A percentile compares a stretch with the other conserved stretches of the same genome.
Conservation (phyloP, 108 stramenopile species). For the Schizochytrium sp. region DNA sequence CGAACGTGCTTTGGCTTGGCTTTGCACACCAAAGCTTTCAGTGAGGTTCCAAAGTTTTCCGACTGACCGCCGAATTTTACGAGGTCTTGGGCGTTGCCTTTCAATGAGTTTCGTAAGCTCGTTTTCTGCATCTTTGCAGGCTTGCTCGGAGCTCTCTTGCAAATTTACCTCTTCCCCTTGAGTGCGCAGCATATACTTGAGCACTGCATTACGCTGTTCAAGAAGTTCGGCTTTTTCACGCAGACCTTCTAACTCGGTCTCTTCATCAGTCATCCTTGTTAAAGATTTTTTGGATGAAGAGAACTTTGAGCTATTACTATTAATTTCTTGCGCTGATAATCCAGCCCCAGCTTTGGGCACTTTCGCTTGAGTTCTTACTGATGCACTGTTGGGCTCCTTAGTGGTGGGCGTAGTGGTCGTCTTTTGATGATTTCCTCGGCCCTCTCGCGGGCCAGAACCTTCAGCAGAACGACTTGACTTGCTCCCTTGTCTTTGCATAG, state of each 20-base stretch:
- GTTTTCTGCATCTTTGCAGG: background rate
- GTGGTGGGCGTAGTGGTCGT: no score
- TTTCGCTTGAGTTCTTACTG: no score
- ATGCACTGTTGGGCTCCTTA: no score
- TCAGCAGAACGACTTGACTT: no score
- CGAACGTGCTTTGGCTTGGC: background rate
- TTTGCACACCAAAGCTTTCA: background rate
- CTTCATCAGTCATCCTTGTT: background rate
- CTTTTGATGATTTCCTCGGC: no score
- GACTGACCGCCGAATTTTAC: slow-evolving; percentile 8
- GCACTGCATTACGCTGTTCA: background rate
- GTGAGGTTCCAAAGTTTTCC: background rate
- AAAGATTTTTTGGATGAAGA: no score
- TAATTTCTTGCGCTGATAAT: no score
- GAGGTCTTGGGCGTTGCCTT: background rate
- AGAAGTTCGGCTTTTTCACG: background rate
- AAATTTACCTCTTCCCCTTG: background rate
- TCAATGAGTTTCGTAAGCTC: background rate
- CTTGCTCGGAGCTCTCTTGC: background rate
- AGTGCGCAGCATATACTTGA: background rate
- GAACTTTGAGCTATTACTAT: no score
- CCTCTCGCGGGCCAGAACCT: no score
- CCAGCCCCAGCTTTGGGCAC: no score
- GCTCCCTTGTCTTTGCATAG: no score
- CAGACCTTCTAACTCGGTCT: background rate